Conservation (phyloP, 2,329 filamentous ascomycete species). For the Pseudogymnoascus sp. region DNA sequence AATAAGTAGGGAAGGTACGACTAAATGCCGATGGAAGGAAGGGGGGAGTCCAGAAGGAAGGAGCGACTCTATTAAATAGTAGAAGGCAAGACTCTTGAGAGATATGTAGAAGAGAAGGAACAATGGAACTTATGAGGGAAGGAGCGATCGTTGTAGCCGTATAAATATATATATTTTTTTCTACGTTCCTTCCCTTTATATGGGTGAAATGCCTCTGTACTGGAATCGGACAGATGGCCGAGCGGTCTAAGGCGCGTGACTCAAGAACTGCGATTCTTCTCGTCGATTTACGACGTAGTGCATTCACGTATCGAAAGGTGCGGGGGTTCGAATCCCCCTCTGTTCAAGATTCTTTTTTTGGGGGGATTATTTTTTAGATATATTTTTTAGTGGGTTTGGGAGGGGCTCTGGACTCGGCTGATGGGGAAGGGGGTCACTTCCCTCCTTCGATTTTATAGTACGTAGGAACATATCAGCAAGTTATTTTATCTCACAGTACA, state of each 20-base stretch:
- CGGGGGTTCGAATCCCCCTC: conserved; percentile 10
- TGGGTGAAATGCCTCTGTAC: no score
- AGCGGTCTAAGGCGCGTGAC: conserved; percentile 10
- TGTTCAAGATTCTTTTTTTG: background rate
- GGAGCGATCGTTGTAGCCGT: background rate
- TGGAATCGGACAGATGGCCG: conserved; percentile 7
- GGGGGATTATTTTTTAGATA: background rate
- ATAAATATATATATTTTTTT: background rate
- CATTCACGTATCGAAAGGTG: conserved; percentile 9
- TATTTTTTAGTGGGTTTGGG: background rate
- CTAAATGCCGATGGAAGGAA: no score
- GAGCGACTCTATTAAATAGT: no score
- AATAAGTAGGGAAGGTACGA: no score
- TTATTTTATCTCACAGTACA: background rate
- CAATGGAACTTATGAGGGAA: background rate
- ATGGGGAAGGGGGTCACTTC: no score
- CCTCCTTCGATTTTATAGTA: no score
- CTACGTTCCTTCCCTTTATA: background rate
- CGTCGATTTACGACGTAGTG: background rate
- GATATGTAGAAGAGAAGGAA: background rate
- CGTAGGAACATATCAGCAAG: background rate
- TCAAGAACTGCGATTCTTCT: conserved; percentile 7
- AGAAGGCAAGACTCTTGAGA: no score
- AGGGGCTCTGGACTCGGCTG: no score
- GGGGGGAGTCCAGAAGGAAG: no score